phyloP scores from a whole-genome alignment of 2,329 filamentous ascomycete genomes.

The Gyromitra esculenta region DNA sequence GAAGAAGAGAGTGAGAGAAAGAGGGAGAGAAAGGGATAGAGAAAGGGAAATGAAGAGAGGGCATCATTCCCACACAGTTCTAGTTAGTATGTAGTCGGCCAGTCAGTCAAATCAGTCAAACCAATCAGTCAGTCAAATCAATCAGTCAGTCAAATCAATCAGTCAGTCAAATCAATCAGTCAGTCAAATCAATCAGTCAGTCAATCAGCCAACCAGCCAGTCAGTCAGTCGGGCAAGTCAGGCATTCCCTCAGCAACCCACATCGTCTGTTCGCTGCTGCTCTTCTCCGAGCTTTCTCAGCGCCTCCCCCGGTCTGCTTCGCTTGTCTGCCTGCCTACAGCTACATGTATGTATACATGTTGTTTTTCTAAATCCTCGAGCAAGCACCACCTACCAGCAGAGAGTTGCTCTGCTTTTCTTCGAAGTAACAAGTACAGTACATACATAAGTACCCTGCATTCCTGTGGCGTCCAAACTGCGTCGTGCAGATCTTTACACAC shows the following conservation, averaged over 20 bases:
- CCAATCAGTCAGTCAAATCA: not conserved
- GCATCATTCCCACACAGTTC: conserved; percentile 24
- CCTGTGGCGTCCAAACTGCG: conserved; percentile 34
- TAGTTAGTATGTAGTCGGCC: not conserved
- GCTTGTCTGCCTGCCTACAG: not conserved
- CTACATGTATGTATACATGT: not conserved
- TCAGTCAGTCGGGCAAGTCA: not conserved
- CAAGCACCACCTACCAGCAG: conserved; percentile 12
- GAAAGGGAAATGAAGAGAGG: not conserved
- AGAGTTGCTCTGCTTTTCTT: conserved; percentile 16
- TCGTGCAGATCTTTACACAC: conserved; percentile 46
- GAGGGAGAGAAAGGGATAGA: not conserved
- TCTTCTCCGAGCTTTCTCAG: conserved; percentile 2
- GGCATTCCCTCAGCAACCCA: not conserved
- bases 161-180: not conserved
- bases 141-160: not conserved
- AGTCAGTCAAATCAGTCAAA: not conserved
- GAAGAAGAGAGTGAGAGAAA: not conserved
- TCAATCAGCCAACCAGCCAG: not conserved
- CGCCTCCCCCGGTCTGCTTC: not conserved
- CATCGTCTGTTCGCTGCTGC: conserved; percentile 10
- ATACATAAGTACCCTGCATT: conserved; percentile 51
- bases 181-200: conserved; percentile 1
- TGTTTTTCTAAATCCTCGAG: conserved; percentile 5
- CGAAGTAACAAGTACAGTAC: conserved; percentile 48